Percentiles rank a stretch among this genome's conserved stretches.
These are phyloP conservation scores for Porcisia deanei DNA, from an alignment of 208 protist species.

Conservation along the genomic window DNA sequence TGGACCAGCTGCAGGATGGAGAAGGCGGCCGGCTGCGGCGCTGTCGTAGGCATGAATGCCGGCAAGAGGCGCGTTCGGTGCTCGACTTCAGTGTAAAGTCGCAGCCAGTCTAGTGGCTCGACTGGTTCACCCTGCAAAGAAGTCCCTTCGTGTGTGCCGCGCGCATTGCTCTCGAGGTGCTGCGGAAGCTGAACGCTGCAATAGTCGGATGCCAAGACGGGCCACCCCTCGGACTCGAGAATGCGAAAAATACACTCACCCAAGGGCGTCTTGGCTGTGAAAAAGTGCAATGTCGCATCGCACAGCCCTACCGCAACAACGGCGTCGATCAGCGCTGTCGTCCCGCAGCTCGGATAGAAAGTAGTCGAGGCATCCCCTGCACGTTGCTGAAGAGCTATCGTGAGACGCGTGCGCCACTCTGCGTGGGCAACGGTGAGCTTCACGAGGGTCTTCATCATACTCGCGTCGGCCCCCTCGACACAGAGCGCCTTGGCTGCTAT, in stretches of 20 bases:
- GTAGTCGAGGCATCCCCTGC: neutral
- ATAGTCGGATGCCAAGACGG: conserved; percentile 9
- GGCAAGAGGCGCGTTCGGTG: conserved; percentile 8
- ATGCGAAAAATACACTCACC: conserved; percentile 56
- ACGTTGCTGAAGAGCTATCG: neutral
- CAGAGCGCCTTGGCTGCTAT: conserved; percentile 59
- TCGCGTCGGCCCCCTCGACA: conserved; percentile 48
- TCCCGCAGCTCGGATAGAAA: neutral
- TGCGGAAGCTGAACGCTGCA: neutral
- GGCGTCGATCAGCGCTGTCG: conserved; percentile 76
- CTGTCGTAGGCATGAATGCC: neutral
- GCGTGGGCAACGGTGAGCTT: conserved; percentile 72
- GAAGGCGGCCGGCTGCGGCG: conserved; percentile 5
- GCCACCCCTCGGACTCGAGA: conserved; percentile 33
- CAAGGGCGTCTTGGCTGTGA: conserved; percentile 58
- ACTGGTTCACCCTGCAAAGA: neutral
- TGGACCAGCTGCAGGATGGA: conserved; percentile 37
- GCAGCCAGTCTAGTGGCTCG: neutral
- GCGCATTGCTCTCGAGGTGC: no score
- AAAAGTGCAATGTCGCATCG: conserved; percentile 76
- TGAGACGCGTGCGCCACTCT: conserved; percentile 37
- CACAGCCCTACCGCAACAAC: conserved; percentile 75
- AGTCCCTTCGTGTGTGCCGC: neutral
- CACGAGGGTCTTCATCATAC: conserved; percentile 77
- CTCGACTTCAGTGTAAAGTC: conserved; percentile 10